phyloP scores from a whole-genome alignment of 306 rosid genomes.

The Quillaja saponaria region DNA sequence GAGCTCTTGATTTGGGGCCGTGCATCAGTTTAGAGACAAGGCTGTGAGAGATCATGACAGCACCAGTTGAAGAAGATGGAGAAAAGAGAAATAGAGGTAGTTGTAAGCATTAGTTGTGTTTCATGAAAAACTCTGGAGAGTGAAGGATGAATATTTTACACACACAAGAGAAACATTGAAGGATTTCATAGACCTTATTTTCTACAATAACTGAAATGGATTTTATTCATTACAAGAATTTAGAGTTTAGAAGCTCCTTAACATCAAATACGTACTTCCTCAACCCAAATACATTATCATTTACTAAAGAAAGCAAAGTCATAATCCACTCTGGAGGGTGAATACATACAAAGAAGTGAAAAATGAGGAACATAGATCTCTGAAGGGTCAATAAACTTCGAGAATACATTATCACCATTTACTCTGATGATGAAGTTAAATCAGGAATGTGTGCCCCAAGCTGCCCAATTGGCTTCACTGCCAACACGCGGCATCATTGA shows the following conservation, averaged over 20 bases:
- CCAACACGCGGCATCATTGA: slow-evolving; percentile 92
- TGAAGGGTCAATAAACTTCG: too few species aligned
- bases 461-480: slow-evolving; percentile 91
- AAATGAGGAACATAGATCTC: neutral
- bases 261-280: neutral
- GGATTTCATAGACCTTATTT: too few species aligned
- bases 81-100: too few species aligned
- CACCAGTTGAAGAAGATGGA: too few species aligned
- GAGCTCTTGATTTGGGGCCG: too few species aligned
- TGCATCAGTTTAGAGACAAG: too few species aligned
- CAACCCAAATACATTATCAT: neutral
- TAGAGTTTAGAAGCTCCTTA: neutral
- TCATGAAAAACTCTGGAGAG: too few species aligned
- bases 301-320: slow-evolving; percentile 7
- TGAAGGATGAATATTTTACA: too few species aligned
- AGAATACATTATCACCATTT: neutral
- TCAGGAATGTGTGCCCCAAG: slow-evolving; percentile 53
- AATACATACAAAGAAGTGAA: slow-evolving; percentile 24
- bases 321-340: slow-evolving; percentile 16
- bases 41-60: too few species aligned
- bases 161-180: too few species aligned
- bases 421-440: slow-evolving; percentile 7
- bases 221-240: neutral
- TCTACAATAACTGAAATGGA: too few species aligned
- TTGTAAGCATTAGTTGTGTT: too few species aligned